A percentile compares a stretch with the other conserved stretches of the same genome.
Evolutionary conservation across 2,329 filamentous ascomycete genomes (phyloP).

Genomic region (Thermoascus crustaceus): DNA sequence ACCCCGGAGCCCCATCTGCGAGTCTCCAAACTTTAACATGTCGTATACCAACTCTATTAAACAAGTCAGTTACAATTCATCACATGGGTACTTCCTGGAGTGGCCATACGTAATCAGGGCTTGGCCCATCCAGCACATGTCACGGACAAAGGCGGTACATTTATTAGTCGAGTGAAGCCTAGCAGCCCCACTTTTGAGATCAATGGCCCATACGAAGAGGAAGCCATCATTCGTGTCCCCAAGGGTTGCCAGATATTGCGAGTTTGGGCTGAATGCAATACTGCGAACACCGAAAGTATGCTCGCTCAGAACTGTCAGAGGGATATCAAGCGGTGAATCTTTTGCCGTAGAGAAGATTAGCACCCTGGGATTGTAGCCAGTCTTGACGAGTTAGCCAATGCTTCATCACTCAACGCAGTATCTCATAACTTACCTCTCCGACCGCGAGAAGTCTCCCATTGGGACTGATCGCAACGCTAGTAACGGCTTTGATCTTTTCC

Average conservation of each 20-base stretch:
- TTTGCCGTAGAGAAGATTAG: constrained; percentile 74
- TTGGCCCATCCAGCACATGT: constrained; percentile 85
- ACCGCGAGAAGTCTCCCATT: constrained; percentile 84
- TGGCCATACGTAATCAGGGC: constrained; percentile 61
- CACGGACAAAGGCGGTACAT: constrained; percentile 77
- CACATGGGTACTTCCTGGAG: neutral
- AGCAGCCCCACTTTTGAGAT: constrained; percentile 70
- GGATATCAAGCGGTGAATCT: constrained; percentile 70
- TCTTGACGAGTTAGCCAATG: constrained; percentile 38
- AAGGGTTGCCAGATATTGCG: constrained; percentile 76
- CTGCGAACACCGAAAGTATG: constrained; percentile 84
- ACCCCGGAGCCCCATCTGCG: constrained; percentile 54
- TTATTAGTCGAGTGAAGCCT: constrained; percentile 80
- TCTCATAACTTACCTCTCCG: constrained; percentile 56
- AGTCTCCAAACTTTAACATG: constrained; percentile 92
- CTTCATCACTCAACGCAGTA: constrained; percentile 1
- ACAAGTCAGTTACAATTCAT: constrained; percentile 8
- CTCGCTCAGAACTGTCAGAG: constrained; percentile 77
- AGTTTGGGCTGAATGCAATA: constrained; percentile 82
- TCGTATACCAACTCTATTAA: constrained; percentile 61
- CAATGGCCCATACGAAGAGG: constrained; percentile 82
- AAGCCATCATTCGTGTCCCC: constrained; percentile 89
- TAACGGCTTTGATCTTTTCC: constrained; percentile 89
- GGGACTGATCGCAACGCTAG: constrained; percentile 77
- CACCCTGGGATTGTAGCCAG: constrained; percentile 84